Evolutionary conservation across 331 rosid species (phyloP).

Genomic region (Acacia pycnantha): DNA sequence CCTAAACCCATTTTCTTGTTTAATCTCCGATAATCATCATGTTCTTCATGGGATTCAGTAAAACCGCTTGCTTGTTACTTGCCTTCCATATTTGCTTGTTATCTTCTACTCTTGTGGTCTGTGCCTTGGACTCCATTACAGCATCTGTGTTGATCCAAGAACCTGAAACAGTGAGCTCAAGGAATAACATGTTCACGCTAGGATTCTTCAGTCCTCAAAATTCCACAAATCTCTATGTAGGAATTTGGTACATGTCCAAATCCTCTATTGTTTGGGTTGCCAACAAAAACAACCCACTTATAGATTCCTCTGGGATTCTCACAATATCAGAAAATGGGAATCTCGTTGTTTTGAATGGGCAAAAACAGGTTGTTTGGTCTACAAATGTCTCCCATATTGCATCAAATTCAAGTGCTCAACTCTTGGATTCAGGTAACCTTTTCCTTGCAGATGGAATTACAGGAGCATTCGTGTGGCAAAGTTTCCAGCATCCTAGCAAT

Average conservation of each 20-base stretch:
- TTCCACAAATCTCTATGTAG: too few relatives aligned
- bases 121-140: too few relatives aligned
- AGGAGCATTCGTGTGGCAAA: slow-evolving; percentile 22
- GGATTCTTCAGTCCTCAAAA: too few relatives aligned
- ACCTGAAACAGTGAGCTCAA: slow-evolving; percentile 27
- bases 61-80: too few relatives aligned
- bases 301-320: too few relatives aligned
- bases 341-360: slow-evolving; percentile 17
- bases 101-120: too few relatives aligned
- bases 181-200: not conserved
- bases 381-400: slow-evolving; percentile 4
- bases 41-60: too few relatives aligned
- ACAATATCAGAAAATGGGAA: too few relatives aligned
- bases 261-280: not conserved
- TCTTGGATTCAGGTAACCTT: slow-evolving; percentile 22
- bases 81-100: too few relatives aligned
- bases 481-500: slow-evolving; percentile 38
- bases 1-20: too few relatives aligned
- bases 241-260: too few relatives aligned
- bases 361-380: slow-evolving; percentile 19
- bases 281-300: not conserved
- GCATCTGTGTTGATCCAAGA: slow-evolving; percentile 23
- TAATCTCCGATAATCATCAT: too few relatives aligned
- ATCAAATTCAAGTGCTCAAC: slow-evolving; percentile 10
- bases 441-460: slow-evolving; percentile 19